A percentile compares a stretch with the other conserved stretches of the same genome.
These are phyloP conservation scores for Fusarium torulosum DNA, from an alignment of 2,329 filamentous ascomycete genomes.

Conservation along the genomic window DNA sequence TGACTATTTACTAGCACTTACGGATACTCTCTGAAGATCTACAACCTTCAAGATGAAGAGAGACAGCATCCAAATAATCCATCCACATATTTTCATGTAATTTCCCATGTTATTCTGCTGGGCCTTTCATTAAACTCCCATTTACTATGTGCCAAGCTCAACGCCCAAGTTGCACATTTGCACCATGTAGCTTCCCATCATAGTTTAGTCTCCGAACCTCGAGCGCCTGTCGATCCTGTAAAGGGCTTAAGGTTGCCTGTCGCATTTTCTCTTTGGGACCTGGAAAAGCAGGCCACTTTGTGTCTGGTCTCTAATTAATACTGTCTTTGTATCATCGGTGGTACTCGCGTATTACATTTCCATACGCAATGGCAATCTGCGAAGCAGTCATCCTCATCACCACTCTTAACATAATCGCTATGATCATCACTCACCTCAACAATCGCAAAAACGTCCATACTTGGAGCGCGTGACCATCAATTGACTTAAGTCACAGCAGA, in stretches of 20 bases:
- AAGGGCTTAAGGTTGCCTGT: conserved; percentile 23
- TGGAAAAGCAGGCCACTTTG: conserved; percentile 37
- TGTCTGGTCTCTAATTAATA: background rate
- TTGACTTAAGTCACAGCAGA: conserved; percentile 7
- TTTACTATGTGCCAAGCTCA: conserved; percentile 18
- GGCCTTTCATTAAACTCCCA: conserved; percentile 20
- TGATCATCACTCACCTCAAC: background rate
- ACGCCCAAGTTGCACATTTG: background rate
- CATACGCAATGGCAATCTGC: background rate
- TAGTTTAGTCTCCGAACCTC: conserved; percentile 35
- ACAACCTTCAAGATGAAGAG: conserved; percentile 28
- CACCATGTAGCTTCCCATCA: background rate
- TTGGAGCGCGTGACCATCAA: conserved; percentile 3
- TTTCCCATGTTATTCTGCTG: conserved; percentile 24
- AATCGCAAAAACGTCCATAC: background rate
- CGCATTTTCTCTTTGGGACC: conserved; percentile 28
- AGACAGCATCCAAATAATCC: conserved; percentile 15
- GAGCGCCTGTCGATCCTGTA: conserved; percentile 14
- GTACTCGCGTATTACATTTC: conserved; percentile 1
- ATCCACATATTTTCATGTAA: conserved; percentile 15
- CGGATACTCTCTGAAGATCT: conserved; percentile 19
- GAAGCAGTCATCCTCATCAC: background rate
- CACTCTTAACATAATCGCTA: background rate
- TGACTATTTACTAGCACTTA: background rate
- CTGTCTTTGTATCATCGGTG: background rate